A percentile compares a stretch with the other conserved stretches of the same genome.
Evolutionary conservation across 768 basidiomycete genomes (phyloP).

Genomic region (Lactarius pseudohatsudake): DNA sequence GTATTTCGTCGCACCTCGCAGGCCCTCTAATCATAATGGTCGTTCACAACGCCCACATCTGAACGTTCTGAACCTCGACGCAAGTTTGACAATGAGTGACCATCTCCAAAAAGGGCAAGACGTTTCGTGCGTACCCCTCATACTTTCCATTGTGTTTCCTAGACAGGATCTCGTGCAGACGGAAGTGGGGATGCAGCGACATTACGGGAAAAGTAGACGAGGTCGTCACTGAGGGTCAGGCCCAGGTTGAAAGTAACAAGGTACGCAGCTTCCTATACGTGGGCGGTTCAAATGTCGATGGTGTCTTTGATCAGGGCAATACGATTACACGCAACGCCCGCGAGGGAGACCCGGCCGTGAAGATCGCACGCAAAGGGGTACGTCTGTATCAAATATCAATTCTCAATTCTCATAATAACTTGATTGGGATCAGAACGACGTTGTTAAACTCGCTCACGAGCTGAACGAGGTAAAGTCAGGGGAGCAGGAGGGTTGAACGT

Average conservation of each 20-base stretch:
- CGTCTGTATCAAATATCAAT: slow-evolving; percentile 30
- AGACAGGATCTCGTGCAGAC: slow-evolving; percentile 3
- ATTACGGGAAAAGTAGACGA: slow-evolving; percentile 18
- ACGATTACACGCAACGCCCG: slow-evolving; percentile 44
- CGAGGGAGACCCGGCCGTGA: slow-evolving; percentile 50
- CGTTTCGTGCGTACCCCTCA: slow-evolving; percentile 14
- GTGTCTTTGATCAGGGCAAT: slow-evolving; percentile 37
- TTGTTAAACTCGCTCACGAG: slow-evolving; percentile 53
- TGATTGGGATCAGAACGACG: slow-evolving; percentile 42
- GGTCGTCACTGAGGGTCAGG: slow-evolving; percentile 44
- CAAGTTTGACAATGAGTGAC: slow-evolving; percentile 12
- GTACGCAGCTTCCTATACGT: slow-evolving; percentile 27
- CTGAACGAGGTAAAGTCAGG: slow-evolving; percentile 44
- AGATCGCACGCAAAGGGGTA: slow-evolving; percentile 47
- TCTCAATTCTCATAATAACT: neutral
- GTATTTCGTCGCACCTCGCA: too few species aligned
- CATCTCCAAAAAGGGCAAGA: slow-evolving; percentile 16
- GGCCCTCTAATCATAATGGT: too few species aligned
- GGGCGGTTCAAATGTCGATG: neutral
- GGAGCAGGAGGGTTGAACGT: slow-evolving; percentile 22
- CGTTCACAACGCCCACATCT: too few species aligned
- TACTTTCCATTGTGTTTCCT: too few species aligned
- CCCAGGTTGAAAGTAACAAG: slow-evolving; percentile 48
- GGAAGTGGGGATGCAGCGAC: slow-evolving; percentile 22
- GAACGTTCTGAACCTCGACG: neutral